Conservation (phyloP, 1,139 yeast genomes). For the Debaryomycetaceae sp. region DNA sequence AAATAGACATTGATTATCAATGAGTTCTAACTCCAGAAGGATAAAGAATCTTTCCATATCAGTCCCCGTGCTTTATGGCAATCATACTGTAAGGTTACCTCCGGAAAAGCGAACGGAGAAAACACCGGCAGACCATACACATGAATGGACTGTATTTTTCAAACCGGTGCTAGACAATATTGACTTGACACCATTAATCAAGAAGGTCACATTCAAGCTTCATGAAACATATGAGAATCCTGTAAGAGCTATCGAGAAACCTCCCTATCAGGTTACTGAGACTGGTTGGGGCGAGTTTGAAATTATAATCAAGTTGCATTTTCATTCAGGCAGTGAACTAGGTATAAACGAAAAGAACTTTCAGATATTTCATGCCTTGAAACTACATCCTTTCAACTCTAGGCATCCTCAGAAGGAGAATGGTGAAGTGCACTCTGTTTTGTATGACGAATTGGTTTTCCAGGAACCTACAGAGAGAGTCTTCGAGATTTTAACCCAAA, state of each 20-base stretch:
- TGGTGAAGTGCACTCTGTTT: conserved; percentile 58
- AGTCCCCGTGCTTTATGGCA: conserved; percentile 86
- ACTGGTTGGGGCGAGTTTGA: conserved; percentile 99
- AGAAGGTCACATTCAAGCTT: conserved; percentile 87
- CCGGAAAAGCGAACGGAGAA: conserved; percentile 58
- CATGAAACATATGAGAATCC: conserved; percentile 93
- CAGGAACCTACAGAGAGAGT: conserved; percentile 93
- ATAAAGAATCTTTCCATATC: conserved; percentile 72
- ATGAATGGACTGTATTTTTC: conserved; percentile 91
- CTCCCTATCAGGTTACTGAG: conserved; percentile 94
- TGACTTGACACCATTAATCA: conserved; percentile 78
- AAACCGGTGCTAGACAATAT: conserved; percentile 74
- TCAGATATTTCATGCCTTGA: conserved; percentile 82
- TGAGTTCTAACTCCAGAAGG: conserved; percentile 26
- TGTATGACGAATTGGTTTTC: conserved; percentile 89
- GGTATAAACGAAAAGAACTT: conserved; percentile 77
- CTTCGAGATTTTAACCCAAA: conserved; percentile 70
- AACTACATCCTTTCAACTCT: conserved; percentile 83
- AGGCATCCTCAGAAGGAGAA: conserved; percentile 36
- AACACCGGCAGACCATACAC: conserved; percentile 90
- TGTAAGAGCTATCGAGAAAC: conserved; percentile 76
- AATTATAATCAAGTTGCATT: conserved; percentile 80
- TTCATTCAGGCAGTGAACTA: conserved; percentile 68
- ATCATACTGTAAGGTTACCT: conserved; percentile 71
- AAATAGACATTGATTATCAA: conserved; percentile 3